Evolutionary conservation across 2,329 filamentous ascomycete genomes (phyloP), one percentile per base, ranked within the genome.

Genomic region (Fusarium austroafricanum): DNA sequence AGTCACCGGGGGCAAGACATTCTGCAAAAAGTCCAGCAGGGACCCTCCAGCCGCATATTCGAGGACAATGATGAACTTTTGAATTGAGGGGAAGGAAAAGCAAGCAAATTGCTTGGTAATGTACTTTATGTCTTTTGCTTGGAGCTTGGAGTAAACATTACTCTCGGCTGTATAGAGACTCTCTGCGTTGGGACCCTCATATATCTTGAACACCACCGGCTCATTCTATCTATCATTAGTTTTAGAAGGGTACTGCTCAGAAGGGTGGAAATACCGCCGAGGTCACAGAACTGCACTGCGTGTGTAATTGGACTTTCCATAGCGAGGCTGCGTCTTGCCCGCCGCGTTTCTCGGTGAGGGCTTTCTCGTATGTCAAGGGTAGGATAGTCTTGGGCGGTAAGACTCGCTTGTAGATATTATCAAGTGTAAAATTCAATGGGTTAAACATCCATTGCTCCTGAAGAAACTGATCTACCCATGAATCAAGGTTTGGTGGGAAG

Each of bases 201-300:
- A 67, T 0, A 65, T 39, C 20, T 69, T 69, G 20, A 69, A 69
- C 1, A 67, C 66, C 3, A 67, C 51, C 0, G 50, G 45, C 3
- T 23, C 17, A 11, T 56, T 10, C 31, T 52, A 9, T 12, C 14
- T 4, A 23, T 23, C 21, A 23, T 23, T 23, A 23, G 21, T 23
- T 4, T 4, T 23, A 23, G 21, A 23, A 23, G 6, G 21, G 21
- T 23, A 23, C 21, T 23, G 21, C 4, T 23, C 6, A 4, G 21
- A 23, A 23, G 21, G 6, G 21, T 23, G 21, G 6, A 23, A 23
- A 23, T 23, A 23, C 21, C 21, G 21, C 21, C 4, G 21, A 6
- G 21, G 21, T 23, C 4, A 23, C 21, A 23, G 21, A 10, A 5
- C 61, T 55, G 10, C 45, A 64, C 5, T 37, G 35, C 5, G 14